Percentiles rank a stretch among this genome's conserved stretches.
phyloP scores from a whole-genome alignment of 305 asterid genomes.

The Fraxinus dipetala region DNA sequence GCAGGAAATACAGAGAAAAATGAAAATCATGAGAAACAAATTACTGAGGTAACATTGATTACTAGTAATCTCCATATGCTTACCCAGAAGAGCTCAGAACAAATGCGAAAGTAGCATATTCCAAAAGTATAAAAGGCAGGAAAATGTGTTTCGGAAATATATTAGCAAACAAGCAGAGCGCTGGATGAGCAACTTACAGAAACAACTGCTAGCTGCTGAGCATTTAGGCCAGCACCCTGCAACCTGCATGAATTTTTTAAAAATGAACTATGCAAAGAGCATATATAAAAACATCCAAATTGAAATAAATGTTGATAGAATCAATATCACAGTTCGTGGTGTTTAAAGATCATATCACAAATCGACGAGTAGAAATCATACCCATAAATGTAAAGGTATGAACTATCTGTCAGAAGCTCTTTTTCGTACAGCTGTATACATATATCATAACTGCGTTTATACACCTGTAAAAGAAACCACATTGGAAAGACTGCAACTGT shows the following conservation, averaged over 20 bases:
- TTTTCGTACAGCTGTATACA: constrained; percentile 89
- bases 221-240: constrained; percentile 68
- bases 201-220: constrained; percentile 93
- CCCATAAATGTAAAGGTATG: constrained; percentile 91
- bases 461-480: constrained; percentile 54
- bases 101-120: constrained; percentile 4
- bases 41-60: neutral
- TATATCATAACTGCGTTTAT: constrained; percentile 80
- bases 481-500: constrained; percentile 16
- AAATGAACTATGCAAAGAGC: constrained; percentile 20
- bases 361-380: constrained; percentile 31
- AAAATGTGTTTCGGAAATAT: constrained; percentile 9
- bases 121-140: neutral
- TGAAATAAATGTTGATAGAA: constrained; percentile 1
- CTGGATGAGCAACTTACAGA: constrained; percentile 55
- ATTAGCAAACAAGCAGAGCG: neutral
- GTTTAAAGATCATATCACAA: constrained; percentile 12
- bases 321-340: constrained; percentile 7
- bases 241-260: constrained; percentile 46
- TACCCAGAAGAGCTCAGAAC: constrained; percentile 5
- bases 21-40: neutral
- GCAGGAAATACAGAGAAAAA: constrained; percentile 8
- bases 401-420: constrained; percentile 81
- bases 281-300: constrained; percentile 10
- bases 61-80: neutral